Evolutionary conservation across 805 yeast species (phyloP).

Genomic region (Cyberlindnera mrakii): DNA sequence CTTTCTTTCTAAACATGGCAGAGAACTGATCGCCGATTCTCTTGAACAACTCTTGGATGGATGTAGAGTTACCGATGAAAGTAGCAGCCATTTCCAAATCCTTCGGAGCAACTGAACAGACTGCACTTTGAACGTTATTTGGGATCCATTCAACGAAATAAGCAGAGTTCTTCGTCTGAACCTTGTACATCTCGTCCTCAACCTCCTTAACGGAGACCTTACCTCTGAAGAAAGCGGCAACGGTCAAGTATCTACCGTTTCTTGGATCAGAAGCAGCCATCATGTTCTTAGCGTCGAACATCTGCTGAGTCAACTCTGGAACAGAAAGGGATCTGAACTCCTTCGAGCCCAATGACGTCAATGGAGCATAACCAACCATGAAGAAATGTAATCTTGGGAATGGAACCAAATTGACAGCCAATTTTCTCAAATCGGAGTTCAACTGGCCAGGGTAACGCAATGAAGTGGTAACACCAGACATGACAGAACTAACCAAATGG

Average conservation of each 20-base stretch:
- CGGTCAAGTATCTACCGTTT: constrained; percentile 96
- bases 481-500: constrained; percentile 93
- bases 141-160: constrained; percentile 99
- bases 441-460: constrained; percentile 95
- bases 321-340: constrained; percentile 94
- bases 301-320: constrained; percentile 91
- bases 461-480: constrained; percentile 95
- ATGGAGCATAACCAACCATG: constrained; percentile 96
- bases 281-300: constrained; percentile 97
- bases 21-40: constrained; percentile 96
- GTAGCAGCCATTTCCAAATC: constrained; percentile 91
- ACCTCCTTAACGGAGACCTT: constrained; percentile 98
- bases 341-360: constrained; percentile 83
- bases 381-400: constrained; percentile 99
- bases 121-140: constrained; percentile 98
- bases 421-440: constrained; percentile 95
- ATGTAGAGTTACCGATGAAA: constrained; percentile 95
- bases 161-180: constrained; percentile 90
- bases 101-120: constrained; percentile 88
- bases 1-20: constrained; percentile 97
- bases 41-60: constrained; percentile 97
- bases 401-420: constrained; percentile 97
- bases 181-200: constrained; percentile 89
- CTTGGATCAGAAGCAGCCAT: constrained; percentile 99
- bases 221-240: constrained; percentile 96